These are phyloP conservation scores for Cyclocybe cylindracea DNA, from an alignment of 768 basidiomycete genomes.

Conservation along the genomic window DNA sequence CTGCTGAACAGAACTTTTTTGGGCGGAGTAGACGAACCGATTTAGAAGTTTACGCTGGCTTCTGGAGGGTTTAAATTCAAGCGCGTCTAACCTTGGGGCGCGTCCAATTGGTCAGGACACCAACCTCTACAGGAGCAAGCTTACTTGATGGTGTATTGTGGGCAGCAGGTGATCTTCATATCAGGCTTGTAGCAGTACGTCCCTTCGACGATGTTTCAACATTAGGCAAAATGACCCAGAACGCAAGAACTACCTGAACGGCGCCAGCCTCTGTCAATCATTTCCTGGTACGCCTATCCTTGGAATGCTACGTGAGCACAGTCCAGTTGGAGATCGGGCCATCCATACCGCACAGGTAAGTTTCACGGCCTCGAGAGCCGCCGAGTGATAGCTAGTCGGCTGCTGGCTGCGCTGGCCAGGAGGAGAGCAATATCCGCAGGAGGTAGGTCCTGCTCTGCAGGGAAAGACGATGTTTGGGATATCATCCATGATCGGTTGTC, in stretches of 20 bases:
- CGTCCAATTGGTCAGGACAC: conserved; percentile 3
- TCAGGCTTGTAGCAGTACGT: conserved; percentile 89
- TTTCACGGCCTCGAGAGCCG: conserved; percentile 48
- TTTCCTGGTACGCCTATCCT: conserved; percentile 69
- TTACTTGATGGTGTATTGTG: conserved; percentile 92
- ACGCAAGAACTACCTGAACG: conserved; percentile 53
- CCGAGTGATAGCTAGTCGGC: conserved; percentile 46
- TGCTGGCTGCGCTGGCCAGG: conserved; percentile 47
- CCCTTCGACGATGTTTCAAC: conserved; percentile 28
- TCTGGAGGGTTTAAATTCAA: conserved; percentile 66
- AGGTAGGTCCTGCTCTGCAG: conserved; percentile 32
- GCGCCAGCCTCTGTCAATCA: conserved; percentile 87
- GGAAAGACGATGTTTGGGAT: conserved; percentile 41
- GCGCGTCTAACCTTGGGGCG: conserved; percentile 60
- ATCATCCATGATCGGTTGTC: conserved; percentile 9
- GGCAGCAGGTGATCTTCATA: conserved; percentile 81
- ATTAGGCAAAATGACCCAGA: neutral
- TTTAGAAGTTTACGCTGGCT: conserved; percentile 77
- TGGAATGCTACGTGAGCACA: neutral
- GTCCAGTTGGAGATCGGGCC: neutral
- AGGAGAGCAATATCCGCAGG: conserved; percentile 71
- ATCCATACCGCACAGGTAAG: conserved; percentile 54
- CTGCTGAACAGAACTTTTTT: neutral
- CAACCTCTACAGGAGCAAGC: conserved; percentile 3
- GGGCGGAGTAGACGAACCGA: conserved; percentile 42